These are phyloP conservation scores for Incumbomyces lentus DNA, from an alignment of 2,329 filamentous ascomycete genomes.

Conservation along the genomic window DNA sequence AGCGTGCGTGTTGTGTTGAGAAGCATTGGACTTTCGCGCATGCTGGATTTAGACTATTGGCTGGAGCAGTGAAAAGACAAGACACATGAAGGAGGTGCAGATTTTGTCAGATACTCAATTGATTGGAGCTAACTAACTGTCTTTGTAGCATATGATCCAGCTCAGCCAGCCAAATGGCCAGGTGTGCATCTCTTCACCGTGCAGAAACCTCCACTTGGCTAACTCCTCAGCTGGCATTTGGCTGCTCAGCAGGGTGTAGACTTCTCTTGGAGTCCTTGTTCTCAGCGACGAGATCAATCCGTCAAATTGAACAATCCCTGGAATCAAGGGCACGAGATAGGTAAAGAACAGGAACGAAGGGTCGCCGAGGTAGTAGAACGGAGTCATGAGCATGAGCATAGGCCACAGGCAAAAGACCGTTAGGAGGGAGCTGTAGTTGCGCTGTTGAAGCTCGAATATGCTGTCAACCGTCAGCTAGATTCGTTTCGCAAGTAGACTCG, in stretches of 20 bases:
- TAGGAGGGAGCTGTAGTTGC: slow-evolving; percentile 45
- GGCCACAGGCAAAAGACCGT: slow-evolving; percentile 40
- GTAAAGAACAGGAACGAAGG: slow-evolving; percentile 53
- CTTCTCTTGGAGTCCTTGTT: slow-evolving; percentile 56
- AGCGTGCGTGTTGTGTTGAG: too few species aligned
- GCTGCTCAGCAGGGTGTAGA: slow-evolving; percentile 46
- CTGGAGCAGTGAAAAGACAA: too few species aligned
- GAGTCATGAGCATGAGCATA: slow-evolving; percentile 24
- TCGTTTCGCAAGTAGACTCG: not conserved
- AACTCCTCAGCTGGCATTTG: slow-evolving; percentile 14
- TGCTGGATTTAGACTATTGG: too few species aligned
- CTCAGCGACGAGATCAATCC: slow-evolving; percentile 57
- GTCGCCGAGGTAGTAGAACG: slow-evolving; percentile 35
- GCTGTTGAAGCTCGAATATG: slow-evolving; percentile 66
- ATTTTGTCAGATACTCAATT: too few species aligned
- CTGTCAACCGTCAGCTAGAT: slow-evolving; percentile 8
- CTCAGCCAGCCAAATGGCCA: slow-evolving; percentile 18
- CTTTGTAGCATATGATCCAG: slow-evolving; percentile 21
- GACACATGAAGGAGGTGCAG: too few species aligned
- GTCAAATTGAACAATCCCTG: slow-evolving; percentile 58
- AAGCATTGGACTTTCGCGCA: too few species aligned
- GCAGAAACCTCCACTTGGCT: slow-evolving; percentile 17
- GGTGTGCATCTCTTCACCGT: slow-evolving; percentile 20
- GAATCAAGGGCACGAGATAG: slow-evolving; percentile 56
- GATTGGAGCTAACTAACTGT: slow-evolving; percentile 8